Percentiles rank a stretch among this genome's conserved stretches.
Conservation (phyloP, 2,329 filamentous ascomycete species). For the Hortaea werneckii region DNA sequence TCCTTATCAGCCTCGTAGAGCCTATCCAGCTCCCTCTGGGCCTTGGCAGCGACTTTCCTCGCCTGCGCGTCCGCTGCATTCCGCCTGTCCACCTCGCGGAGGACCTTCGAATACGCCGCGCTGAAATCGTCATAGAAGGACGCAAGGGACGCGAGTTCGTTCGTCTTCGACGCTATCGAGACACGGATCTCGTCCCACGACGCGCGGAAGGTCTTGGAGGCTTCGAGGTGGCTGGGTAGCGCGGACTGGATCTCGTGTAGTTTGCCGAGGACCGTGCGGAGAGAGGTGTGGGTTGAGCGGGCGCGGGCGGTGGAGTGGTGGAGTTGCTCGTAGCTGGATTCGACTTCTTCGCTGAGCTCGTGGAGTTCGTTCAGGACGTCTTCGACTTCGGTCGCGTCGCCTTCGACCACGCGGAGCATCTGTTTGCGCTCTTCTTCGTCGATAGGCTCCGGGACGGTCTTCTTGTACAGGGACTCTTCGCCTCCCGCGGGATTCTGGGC, state of each 20-base stretch:
- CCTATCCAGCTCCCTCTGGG: constrained; percentile 64
- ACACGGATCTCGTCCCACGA: constrained; percentile 67
- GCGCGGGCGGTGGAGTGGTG: constrained; percentile 52
- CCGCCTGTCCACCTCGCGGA: constrained; percentile 73
- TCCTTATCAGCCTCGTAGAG: constrained; percentile 57
- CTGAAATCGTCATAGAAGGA: constrained; percentile 84
- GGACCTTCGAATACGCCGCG: constrained; percentile 70
- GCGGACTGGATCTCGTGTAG: constrained; percentile 59
- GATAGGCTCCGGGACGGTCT: constrained; percentile 50
- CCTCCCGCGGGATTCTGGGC: constrained; percentile 34
- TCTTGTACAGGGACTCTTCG: constrained; percentile 52
- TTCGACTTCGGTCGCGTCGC: constrained; percentile 55
- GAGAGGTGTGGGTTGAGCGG: constrained; percentile 45
- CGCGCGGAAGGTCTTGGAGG: constrained; percentile 51
- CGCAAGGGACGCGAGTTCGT: constrained; percentile 66
- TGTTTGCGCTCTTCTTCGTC: constrained; percentile 67
- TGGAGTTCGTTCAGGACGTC: constrained; percentile 59
- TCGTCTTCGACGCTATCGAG: constrained; percentile 56
- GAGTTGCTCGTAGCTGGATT: constrained; percentile 56
- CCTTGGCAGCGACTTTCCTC: constrained; percentile 63
- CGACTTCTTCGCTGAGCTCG: constrained; percentile 67
- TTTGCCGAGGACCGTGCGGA: constrained; percentile 53
- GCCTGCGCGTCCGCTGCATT: constrained; percentile 64
- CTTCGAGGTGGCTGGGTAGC: constrained; percentile 54
- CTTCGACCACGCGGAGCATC: constrained; percentile 70